These are phyloP conservation scores for Streptanthus diversifolius DNA, from an alignment of 345 rosid genomes.

Conservation along the genomic window DNA sequence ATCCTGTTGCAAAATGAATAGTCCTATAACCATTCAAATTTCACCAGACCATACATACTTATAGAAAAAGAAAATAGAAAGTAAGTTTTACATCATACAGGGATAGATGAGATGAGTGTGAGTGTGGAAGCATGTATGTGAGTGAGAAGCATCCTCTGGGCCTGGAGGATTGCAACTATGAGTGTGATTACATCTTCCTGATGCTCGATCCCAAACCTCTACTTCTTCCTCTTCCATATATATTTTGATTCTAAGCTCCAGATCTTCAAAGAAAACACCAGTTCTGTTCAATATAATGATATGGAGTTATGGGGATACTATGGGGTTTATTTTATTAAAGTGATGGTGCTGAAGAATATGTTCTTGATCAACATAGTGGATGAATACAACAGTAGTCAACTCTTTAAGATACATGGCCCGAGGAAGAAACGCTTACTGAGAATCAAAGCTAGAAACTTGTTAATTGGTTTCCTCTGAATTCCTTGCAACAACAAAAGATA, in stretches of 20 bases:
- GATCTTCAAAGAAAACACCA: background rate
- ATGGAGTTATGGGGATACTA: background rate
- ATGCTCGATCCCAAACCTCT: background rate
- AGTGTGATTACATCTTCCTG: slow-evolving; percentile 59
- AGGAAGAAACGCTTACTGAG: slow-evolving; percentile 14
- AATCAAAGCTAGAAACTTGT: slow-evolving; percentile 6
- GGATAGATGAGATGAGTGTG: slow-evolving; percentile 52
- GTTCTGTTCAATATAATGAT: background rate
- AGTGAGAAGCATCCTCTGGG: slow-evolving; percentile 49
- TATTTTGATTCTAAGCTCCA: background rate
- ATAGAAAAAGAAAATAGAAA: background rate
- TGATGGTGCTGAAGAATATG: slow-evolving; percentile 14
- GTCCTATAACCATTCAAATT: background rate
- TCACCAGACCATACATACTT: background rate
- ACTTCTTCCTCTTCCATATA: slow-evolving; percentile 28
- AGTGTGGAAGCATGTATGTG: slow-evolving; percentile 72
- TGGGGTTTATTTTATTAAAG: background rate
- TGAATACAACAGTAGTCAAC: slow-evolving; percentile 21
- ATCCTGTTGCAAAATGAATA: slow-evolving; percentile 13
- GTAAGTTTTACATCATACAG: background rate
- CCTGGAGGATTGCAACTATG: slow-evolving; percentile 79
- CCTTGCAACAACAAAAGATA: background rate
- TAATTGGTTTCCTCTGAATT: background rate
- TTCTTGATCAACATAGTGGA: slow-evolving; percentile 12
- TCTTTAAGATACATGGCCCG: background rate